Evolutionary conservation across 202 grass and related monocot species (phyloP).

Genomic region (Schoenoplectus triqueter): DNA sequence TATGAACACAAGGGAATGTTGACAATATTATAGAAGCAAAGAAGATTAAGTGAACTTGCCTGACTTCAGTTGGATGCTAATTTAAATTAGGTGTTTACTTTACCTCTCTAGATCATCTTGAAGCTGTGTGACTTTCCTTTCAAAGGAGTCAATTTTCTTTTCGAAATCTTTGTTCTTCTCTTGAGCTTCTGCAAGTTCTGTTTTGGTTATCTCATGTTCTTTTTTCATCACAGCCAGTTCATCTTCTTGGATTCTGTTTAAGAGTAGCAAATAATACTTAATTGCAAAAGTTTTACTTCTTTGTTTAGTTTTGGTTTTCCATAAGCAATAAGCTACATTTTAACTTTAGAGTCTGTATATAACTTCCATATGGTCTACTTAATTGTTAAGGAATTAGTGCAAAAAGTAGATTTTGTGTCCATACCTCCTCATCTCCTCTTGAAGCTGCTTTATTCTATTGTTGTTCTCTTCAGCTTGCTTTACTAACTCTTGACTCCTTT

Average conservation of each 20-base stretch:
- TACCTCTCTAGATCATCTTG: constrained; percentile 58
- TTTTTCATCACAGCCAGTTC: constrained; percentile 62
- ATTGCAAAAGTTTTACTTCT: not conserved
- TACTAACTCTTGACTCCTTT: constrained; percentile 63
- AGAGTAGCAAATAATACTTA: not conserved
- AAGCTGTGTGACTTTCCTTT: constrained; percentile 64
- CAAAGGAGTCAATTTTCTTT: constrained; percentile 61
- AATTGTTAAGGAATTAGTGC: not conserved
- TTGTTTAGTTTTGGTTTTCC: constrained; percentile 22
- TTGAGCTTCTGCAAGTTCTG: constrained; percentile 54
- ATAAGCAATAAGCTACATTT: constrained; percentile 37
- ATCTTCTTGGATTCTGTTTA: constrained; percentile 62
- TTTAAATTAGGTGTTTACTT: constrained; percentile 26
- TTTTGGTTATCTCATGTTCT: constrained; percentile 64
- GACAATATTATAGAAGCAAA: constrained; percentile 24
- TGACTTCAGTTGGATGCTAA: not conserved
- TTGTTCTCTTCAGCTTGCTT: constrained; percentile 62
- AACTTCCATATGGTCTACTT: not conserved
- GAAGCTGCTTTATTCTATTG: constrained; percentile 81
- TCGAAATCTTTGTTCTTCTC: constrained; percentile 70
- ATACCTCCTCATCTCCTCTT: constrained; percentile 68
- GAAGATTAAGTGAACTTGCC: not conserved
- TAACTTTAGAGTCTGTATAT: constrained; percentile 6
- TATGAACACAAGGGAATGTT: not conserved
- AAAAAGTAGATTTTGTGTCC: constrained; percentile 31